Percentiles rank a stretch among this genome's conserved stretches.
Evolutionary conservation across 2,329 filamentous ascomycete species (phyloP).

Genomic region (Emmonsiellopsis sp.): DNA sequence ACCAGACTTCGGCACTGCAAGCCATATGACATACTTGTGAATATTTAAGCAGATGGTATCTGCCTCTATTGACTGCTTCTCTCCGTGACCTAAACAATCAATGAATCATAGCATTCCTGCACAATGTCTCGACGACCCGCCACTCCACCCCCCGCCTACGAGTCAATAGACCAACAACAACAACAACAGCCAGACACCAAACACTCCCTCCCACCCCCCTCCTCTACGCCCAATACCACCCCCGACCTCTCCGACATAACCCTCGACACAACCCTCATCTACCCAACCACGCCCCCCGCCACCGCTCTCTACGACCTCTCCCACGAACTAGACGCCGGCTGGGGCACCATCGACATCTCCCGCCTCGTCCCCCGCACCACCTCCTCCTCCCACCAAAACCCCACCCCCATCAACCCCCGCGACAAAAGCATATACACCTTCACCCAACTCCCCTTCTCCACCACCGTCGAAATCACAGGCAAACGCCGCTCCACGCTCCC

Average conservation of each 20-base stretch:
- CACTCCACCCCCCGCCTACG: not conserved
- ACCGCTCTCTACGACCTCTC: constrained; percentile 11
- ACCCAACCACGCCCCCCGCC: constrained; percentile 7
- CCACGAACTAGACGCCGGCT: constrained; percentile 9
- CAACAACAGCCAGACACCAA: not conserved
- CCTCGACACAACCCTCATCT: constrained; percentile 10
- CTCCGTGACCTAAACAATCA: too few species aligned
- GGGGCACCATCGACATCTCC: constrained; percentile 8
- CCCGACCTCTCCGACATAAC: constrained; percentile 8
- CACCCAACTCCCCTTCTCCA: constrained; percentile 6
- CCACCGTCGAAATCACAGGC: constrained; percentile 11
- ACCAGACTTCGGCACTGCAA: too few species aligned
- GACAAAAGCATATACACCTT: constrained; percentile 12
- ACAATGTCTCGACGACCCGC: too few species aligned
- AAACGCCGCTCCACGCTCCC: constrained; percentile 10
- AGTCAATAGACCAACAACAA: not conserved
- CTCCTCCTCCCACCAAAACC: not conserved
- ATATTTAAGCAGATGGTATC: too few species aligned
- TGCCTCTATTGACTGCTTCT: too few species aligned
- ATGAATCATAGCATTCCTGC: too few species aligned
- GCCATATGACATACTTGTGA: too few species aligned
- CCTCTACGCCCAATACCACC: not conserved
- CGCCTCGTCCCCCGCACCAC: constrained; percentile 6
- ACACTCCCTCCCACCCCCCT: not conserved
- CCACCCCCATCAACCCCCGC: not conserved